phyloP scores from a whole-genome alignment of 257 asterid species.

The Phtheirospermum japonicum region DNA sequence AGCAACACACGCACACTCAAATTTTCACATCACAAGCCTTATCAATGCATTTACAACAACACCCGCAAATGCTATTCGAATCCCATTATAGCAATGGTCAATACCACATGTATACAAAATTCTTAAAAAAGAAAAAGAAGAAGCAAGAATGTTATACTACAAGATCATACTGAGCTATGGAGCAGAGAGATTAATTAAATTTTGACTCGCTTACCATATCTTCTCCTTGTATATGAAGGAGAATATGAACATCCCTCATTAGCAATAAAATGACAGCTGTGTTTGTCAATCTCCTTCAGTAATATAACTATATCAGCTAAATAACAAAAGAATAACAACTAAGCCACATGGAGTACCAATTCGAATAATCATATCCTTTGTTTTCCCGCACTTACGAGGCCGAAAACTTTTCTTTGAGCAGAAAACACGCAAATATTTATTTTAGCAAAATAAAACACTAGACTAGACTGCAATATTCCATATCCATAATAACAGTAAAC shows the following conservation, averaged over 20 bases:
- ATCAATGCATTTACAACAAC: no score
- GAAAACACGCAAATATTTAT: slow-evolving; percentile 2
- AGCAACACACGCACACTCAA: no score
- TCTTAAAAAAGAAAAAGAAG: not conserved
- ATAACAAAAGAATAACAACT: not conserved
- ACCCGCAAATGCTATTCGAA: not conserved
- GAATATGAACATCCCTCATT: not conserved
- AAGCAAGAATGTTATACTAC: no score
- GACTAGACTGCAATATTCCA: slow-evolving; percentile 23
- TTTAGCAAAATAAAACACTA: no score
- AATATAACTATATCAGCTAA: not conserved
- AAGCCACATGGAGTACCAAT: not conserved
- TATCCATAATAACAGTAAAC: slow-evolving; percentile 21
- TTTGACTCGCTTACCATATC: not conserved
- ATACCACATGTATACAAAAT: not conserved
- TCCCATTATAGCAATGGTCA: not conserved
- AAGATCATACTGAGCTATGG: not conserved
- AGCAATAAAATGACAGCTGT: not conserved
- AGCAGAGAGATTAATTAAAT: not conserved
- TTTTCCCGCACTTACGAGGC: no score
- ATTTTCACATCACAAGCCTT: not conserved
- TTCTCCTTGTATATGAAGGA: not conserved
- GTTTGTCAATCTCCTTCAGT: not conserved
- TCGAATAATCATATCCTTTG: not conserved
- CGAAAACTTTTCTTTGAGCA: not conserved